These are phyloP conservation scores for Prunus yedoensis DNA, from an alignment of 331 rosid genomes.

Conservation along the genomic window DNA sequence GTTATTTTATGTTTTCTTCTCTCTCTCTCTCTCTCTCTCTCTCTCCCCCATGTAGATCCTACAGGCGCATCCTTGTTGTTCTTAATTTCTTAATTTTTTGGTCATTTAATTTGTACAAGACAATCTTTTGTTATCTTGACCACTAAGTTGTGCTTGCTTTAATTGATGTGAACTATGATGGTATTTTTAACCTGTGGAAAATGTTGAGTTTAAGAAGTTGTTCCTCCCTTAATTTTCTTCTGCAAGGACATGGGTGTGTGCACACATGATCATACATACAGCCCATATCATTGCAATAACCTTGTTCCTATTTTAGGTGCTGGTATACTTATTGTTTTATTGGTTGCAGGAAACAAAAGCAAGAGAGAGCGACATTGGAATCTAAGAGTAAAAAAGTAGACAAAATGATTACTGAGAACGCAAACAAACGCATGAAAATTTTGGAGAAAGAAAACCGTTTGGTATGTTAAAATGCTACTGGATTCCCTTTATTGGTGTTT, in stretches of 20 bases:
- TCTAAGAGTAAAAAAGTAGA: slow-evolving; percentile 46
- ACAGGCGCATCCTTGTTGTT: neutral
- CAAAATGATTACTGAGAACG: slow-evolving; percentile 38
- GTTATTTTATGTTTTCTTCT: neutral
- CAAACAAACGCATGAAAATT: slow-evolving; percentile 46
- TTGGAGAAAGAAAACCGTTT: slow-evolving; percentile 49
- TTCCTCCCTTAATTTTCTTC: neutral
- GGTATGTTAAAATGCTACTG: slow-evolving; percentile 39
- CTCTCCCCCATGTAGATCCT: no score
- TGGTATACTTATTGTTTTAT: slow-evolving; percentile 12
- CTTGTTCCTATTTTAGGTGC: slow-evolving; percentile 18
- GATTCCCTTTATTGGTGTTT: slow-evolving; percentile 16
- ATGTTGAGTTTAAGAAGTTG: neutral
- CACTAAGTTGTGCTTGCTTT: neutral
- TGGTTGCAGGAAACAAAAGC: slow-evolving; percentile 57
- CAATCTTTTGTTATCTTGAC: neutral
- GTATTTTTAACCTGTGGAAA: neutral
- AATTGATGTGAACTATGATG: neutral
- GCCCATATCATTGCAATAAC: neutral
- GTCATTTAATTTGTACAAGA: neutral
- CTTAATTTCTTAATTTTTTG: neutral
- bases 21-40: neutral
- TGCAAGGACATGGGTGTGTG: no score
- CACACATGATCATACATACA: neutral
- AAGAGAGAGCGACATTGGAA: slow-evolving; percentile 51